phyloP scores from a whole-genome alignment of 2,329 filamentous ascomycete species.

The Onygena corvina region DNA sequence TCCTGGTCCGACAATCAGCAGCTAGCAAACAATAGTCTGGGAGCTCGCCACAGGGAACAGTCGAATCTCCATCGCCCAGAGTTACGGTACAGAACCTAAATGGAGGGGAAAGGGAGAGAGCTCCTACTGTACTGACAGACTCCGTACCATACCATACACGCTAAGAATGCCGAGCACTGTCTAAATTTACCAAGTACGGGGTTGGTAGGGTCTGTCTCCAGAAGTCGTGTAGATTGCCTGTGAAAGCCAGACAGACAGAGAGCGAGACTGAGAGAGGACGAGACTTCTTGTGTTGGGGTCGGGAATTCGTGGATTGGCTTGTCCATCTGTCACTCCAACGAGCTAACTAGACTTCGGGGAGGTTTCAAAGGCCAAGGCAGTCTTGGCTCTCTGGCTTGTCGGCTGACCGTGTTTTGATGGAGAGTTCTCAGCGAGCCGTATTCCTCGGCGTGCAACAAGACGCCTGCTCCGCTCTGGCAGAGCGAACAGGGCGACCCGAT shows the following conservation, averaged over 20 bases:
- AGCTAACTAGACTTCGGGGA: constrained; percentile 7
- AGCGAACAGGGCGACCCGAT: constrained; percentile 11
- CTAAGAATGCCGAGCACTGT: no score
- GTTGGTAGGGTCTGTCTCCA: neutral
- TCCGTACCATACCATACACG: no score
- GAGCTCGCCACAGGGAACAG: constrained; percentile 4
- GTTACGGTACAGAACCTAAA: constrained; percentile 6
- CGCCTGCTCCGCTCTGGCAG: constrained; percentile 26
- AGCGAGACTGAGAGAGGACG: no score
- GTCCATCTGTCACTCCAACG: constrained; percentile 1
- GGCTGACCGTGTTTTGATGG: constrained; percentile 8
- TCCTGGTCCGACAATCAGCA: constrained; percentile 2
- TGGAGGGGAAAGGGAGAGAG: neutral
- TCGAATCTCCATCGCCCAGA: neutral
- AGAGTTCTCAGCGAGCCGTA: neutral
- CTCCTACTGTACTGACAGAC: no score
- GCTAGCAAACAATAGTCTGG: constrained; percentile 8
- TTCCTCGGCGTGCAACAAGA: constrained; percentile 22
- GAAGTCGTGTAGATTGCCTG: neutral
- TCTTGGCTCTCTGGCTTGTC: constrained; percentile 8
- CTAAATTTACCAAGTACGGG: neutral
- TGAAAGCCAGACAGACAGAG: neutral
- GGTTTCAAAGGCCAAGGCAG: constrained; percentile 5
- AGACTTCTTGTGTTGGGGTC: no score
- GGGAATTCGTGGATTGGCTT: constrained; percentile 3